Conservation (phyloP, 495 filamentous ascomycete species). For the Sabuloglossum arenarium region DNA sequence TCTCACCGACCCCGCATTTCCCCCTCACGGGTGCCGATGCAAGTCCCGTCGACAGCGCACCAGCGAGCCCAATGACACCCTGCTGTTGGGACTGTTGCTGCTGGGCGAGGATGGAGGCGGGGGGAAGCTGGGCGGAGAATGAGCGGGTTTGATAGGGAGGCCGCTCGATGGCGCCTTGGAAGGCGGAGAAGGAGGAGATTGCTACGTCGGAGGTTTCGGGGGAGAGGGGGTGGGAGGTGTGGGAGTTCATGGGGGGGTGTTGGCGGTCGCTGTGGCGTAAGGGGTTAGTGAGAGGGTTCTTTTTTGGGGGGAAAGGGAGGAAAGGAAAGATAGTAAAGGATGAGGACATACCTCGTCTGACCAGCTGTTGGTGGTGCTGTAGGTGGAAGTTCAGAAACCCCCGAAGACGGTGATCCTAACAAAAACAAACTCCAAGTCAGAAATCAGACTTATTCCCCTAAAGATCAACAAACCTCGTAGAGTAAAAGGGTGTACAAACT, state of each 20-base stretch:
- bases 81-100: conserved; percentile 13
- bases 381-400: neutral
- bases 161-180: conserved; percentile 20
- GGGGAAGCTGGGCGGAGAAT: neutral
- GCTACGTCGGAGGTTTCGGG: conserved; percentile 43
- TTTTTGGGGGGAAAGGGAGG: neutral
- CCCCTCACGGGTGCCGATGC: neutral
- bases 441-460: too few species aligned
- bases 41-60: neutral
- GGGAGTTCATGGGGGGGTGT: neutral
- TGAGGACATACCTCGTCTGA: neutral
- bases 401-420: neutral
- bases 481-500: too few species aligned
- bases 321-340: conserved; percentile 4
- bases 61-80: conserved; percentile 16
- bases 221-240: conserved; percentile 23
- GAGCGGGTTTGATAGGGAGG: conserved; percentile 13
- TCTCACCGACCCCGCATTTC: neutral
- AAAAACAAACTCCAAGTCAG: conserved; percentile 3
- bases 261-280: neutral
- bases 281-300: neutral
- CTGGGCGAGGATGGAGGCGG: conserved; percentile 11
- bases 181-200: conserved; percentile 38
- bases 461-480: too few species aligned
- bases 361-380: neutral